phyloP scores from a whole-genome alignment of 495 filamentous ascomycete genomes.

The Penicillium arizonense region DNA sequence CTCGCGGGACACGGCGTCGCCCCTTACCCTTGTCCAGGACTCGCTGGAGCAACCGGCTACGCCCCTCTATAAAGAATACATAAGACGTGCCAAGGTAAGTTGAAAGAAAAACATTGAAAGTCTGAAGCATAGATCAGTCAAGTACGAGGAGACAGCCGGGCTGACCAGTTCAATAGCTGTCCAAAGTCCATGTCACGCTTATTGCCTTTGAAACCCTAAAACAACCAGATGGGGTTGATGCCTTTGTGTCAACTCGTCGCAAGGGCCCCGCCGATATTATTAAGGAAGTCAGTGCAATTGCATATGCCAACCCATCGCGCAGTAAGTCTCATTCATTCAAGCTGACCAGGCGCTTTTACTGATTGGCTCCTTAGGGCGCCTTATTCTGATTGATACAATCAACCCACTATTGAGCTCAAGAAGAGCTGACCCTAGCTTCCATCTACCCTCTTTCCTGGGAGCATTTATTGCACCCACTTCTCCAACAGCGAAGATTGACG shows the following conservation, averaged over 20 bases:
- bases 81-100: slow-evolving; percentile 68
- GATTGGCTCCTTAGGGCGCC: slow-evolving; percentile 28
- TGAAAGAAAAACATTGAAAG: neutral
- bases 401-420: slow-evolving; percentile 37
- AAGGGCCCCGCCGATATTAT: slow-evolving; percentile 60
- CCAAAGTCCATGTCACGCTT: slow-evolving; percentile 64
- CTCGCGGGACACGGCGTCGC: slow-evolving; percentile 74
- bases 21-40: slow-evolving; percentile 83
- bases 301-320: slow-evolving; percentile 27
- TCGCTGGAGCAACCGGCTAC: slow-evolving; percentile 77
- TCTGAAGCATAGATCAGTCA: neutral
- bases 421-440: slow-evolving; percentile 27
- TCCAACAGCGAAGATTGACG: slow-evolving; percentile 29
- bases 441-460: slow-evolving; percentile 39
- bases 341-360: neutral
- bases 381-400: slow-evolving; percentile 47
- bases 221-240: slow-evolving; percentile 53
- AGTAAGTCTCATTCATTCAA: slow-evolving; percentile 22
- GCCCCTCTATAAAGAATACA: slow-evolving; percentile 71
- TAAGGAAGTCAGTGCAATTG: slow-evolving; percentile 41
- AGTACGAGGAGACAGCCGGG: neutral
- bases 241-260: slow-evolving; percentile 61
- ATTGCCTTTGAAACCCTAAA: slow-evolving; percentile 74
- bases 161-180: slow-evolving; percentile 33
- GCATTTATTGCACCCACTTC: slow-evolving; percentile 30